Conservation (phyloP, 768 basidiomycete species). For the Trametes villosa region DNA sequence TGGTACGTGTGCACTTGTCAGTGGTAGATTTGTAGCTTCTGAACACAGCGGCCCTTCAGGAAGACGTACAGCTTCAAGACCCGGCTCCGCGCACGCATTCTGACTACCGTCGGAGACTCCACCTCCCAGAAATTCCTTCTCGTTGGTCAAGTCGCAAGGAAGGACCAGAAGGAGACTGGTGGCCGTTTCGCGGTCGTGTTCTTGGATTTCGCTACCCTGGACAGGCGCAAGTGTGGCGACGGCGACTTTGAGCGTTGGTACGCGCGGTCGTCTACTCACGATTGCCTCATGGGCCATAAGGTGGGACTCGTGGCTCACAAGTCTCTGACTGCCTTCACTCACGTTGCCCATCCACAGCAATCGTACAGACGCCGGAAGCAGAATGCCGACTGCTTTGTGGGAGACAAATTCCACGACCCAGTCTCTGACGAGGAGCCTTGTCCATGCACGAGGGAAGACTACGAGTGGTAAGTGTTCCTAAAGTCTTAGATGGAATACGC, state of each 20-base stretch:
- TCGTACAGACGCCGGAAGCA: conserved; percentile 89
- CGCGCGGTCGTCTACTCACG: conserved; percentile 63
- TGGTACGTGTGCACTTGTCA: conserved; percentile 59
- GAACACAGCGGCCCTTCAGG: conserved; percentile 49
- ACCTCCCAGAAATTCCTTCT: conserved; percentile 96
- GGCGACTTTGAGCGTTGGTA: conserved; percentile 89
- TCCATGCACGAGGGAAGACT: conserved; percentile 84
- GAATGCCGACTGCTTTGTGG: conserved; percentile 86
- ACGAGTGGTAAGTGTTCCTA: conserved; percentile 75
- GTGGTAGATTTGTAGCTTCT: not conserved
- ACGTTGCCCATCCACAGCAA: too few relatives aligned
- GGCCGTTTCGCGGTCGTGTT: conserved; percentile 74
- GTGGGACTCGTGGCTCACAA: conserved; percentile 31
- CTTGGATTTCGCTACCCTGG: conserved; percentile 80
- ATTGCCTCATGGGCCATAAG: conserved; percentile 96
- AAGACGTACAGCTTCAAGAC: conserved; percentile 68
- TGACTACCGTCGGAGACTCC: conserved; percentile 93
- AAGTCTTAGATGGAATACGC: not conserved
- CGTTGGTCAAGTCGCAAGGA: conserved; percentile 72
- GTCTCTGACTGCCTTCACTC: too few relatives aligned
- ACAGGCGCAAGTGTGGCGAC: conserved; percentile 67
- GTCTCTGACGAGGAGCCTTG: conserved; percentile 84
- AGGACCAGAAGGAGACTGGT: conserved; percentile 57
- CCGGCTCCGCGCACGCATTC: conserved; percentile 68
- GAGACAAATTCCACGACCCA: conserved; percentile 87